Percentiles rank a stretch among this genome's conserved stretches.
Conservation (phyloP, 192 early-diverging fungal genomes). For the Backusella parvicylindrica region DNA sequence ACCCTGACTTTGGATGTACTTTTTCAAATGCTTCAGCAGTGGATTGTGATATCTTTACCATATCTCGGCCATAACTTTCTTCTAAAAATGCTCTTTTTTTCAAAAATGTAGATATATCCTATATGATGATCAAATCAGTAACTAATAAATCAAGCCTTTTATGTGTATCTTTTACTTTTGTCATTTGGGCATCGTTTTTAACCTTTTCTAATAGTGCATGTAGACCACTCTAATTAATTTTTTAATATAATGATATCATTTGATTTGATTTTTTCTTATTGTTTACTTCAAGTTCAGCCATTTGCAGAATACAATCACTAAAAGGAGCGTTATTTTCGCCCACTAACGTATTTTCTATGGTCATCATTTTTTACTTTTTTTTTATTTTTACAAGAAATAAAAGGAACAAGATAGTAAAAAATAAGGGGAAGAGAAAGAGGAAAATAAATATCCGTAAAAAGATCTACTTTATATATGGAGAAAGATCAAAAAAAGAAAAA, state of each 20-base stretch:
- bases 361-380: not conserved
- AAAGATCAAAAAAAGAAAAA: not conserved
- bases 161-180: slow-evolving; percentile 50
- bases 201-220: slow-evolving; percentile 63
- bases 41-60: slow-evolving; percentile 76
- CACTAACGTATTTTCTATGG: slow-evolving; percentile 2
- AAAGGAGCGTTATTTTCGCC: not conserved
- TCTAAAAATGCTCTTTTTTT: slow-evolving; percentile 89
- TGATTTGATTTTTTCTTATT: not conserved
- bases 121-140: not conserved
- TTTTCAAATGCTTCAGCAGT: slow-evolving; percentile 58
- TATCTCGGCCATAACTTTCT: slow-evolving; percentile 81
- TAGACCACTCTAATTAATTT: slow-evolving; percentile 57
- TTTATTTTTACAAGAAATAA: not conserved
- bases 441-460: not conserved
- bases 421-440: not conserved
- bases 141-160: not conserved
- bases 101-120: slow-evolving; percentile 80
- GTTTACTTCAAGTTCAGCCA: slow-evolving; percentile 8
- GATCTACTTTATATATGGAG: not conserved
- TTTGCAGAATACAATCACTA: slow-evolving; percentile 7
- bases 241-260: not conserved
- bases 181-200: slow-evolving; percentile 59
- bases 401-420: not conserved
- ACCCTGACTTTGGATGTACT: slow-evolving; percentile 57